Evolutionary conservation across 2,329 filamentous ascomycete genomes (phyloP), one percentile per base, ranked within the genome.

Genomic region (Cercospora zeina): DNA sequence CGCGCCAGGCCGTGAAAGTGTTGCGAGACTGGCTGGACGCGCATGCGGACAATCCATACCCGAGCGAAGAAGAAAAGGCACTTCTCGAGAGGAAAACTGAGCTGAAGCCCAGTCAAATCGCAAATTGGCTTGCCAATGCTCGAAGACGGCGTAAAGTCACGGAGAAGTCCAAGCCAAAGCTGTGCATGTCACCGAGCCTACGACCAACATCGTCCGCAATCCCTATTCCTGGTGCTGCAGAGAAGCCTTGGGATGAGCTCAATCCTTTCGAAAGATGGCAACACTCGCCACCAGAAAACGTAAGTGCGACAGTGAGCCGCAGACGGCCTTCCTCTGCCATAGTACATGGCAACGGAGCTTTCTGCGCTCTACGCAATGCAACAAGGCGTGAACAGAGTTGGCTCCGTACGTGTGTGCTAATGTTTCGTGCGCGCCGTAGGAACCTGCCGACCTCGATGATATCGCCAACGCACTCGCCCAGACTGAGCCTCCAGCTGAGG

Each of bases 91-190:
- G 84, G 51, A 84, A 89, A 69, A 96, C 92, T 0, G 91, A 91
- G 7, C 81, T 97, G 42, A 92, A 86, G 74, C 86, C 90, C 70
- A 89, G 83, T 13, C 93, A 97, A 72, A 93, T 96, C 69, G 88
- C 88, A 10, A 96, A 96, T 74, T 96, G 92, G 92, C 85, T 96
- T 51, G 92, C 92, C 62, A 96, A 96, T 75, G 91, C 91, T 61
- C 87, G 92, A 47, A 86, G 92, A 61, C 84, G 92, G 65, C 88
- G 90, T 69, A 96, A 96, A 78, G 86, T 89, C 59, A 85, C 87
- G 53, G 67, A 67, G 24, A 68, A 65, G 54, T 31, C 85, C 83
- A 16, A 61, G 21, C 69, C 71, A 2, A 70, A 70, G 47, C 36
- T 70, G 3, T 63, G 67, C 59, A 65, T 66, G 55, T 93, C 90